These are phyloP conservation scores for Suillus occidentalis DNA, from an alignment of 768 basidiomycete genomes.

Conservation along the genomic window DNA sequence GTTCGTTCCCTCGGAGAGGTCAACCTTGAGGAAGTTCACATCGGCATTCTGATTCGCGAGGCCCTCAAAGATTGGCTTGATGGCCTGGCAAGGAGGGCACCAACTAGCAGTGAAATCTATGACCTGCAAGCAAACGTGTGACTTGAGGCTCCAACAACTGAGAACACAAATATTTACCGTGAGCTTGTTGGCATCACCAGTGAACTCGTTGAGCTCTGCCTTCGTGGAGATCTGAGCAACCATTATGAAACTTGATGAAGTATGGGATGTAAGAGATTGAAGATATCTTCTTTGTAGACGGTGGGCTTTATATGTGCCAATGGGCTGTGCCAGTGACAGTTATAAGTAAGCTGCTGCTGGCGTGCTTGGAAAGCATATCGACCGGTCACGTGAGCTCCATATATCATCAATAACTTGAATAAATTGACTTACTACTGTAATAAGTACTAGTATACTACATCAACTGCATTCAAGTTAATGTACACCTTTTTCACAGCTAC, in stretches of 20 bases:
- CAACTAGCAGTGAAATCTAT: conserved; percentile 24
- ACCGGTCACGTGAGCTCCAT: background rate
- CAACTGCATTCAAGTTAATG: background rate
- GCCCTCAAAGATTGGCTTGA: conserved; percentile 73
- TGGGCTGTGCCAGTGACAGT: background rate
- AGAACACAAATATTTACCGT: background rate
- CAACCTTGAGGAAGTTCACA: conserved; percentile 84
- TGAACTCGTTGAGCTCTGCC: background rate
- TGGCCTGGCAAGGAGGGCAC: conserved; percentile 86
- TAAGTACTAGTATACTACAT: too few species aligned
- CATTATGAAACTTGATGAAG: background rate
- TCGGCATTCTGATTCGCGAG: conserved; percentile 65
- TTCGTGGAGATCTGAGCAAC: background rate
- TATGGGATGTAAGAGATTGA: background rate
- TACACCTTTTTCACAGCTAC: background rate
- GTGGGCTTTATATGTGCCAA: background rate
- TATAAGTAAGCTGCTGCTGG: background rate
- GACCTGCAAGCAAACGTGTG: background rate
- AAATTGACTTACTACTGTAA: too few species aligned
- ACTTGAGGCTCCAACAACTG: background rate
- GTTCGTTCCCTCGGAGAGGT: conserved; percentile 61
- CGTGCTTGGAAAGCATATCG: background rate
- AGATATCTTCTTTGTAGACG: background rate
- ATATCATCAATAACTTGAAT: background rate
- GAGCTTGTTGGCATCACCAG: background rate